Base-by-base conservation (phyloP, 2,329 filamentous ascomycete species). In the Pestalotiopsis sp. region DNA sequence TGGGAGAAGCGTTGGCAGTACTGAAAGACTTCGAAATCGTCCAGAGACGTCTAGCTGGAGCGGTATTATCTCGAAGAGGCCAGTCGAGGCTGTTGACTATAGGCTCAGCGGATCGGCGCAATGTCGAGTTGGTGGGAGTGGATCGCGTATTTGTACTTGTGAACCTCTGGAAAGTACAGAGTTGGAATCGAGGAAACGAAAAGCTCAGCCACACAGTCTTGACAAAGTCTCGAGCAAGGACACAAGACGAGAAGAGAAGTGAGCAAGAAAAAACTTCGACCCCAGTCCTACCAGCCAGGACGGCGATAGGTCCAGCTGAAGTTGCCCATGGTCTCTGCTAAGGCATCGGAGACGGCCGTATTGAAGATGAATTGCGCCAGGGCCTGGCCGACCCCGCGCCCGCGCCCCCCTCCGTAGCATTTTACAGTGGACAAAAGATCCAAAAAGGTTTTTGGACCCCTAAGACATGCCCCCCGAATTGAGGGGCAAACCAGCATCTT, bases 311-410 rank as follows among this genome's bases (percentile, higher is more conserved):
- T 65, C 45, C 49, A 55, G 45, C 63, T 65, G 45, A 57, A 39
- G 59, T 36, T 62, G 45, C 45, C 31, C 31, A 14, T 62, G 11
- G 25, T 62, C 59, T 17, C 27, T 36, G 27, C 25, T 36, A 62
- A 62, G 31, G 36, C 25, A 27, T 58, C 63, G 63, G 63, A 65
- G 63, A 23, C 45, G 63, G 63, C 63, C 63, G 63, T 49, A 23
- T 55, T 57, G 63, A 57, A 17, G 63, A 27, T 65, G 36, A 36
- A 52, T 9, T 23, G 45, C 14, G 45, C 45, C 45, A 52, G 45
- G 45, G 45, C 45, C 45, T 65, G 63, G 63, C 36, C 25, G 39
- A 31, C 49, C 27, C 25, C 49, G 63, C 25, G 39, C 59, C 59
- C 59, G 23, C 12, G 14, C 38, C 23, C 38, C 36, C 17, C 59